phyloP scores from a whole-genome alignment of 768 basidiomycete species.

The Myochromella boudieri region DNA sequence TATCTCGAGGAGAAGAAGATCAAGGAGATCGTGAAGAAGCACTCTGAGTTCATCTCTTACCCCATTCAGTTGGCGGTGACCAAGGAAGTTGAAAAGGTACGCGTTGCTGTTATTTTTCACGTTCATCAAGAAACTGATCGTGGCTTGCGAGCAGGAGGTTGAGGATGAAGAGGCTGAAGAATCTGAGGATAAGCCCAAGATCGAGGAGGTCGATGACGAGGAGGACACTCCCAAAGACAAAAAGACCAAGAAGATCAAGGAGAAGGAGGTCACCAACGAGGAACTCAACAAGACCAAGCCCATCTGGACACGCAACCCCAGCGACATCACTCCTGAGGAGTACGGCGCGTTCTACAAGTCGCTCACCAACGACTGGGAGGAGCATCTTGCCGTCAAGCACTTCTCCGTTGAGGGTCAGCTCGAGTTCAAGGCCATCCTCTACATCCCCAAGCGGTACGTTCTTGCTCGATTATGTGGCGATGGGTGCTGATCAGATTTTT shows the following conservation, averaged over 20 bases:
- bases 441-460: slow-evolving; percentile 88
- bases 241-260: slow-evolving; percentile 94
- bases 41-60: slow-evolving; percentile 99
- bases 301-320: slow-evolving; percentile 98
- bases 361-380: slow-evolving; percentile 99
- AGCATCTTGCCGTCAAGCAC: slow-evolving; percentile 99
- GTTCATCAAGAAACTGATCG: background rate
- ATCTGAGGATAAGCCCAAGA: slow-evolving; percentile 74
- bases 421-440: slow-evolving; percentile 99
- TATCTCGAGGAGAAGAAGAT: slow-evolving; percentile 99
- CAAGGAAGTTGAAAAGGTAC: slow-evolving; percentile 98
- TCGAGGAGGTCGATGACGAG: slow-evolving; percentile 82
- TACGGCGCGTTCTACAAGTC: slow-evolving; percentile 99
- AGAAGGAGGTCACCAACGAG: slow-evolving; percentile 83
- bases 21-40: slow-evolving; percentile 99
- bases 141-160: slow-evolving; percentile 61
- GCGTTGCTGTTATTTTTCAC: slow-evolving; percentile 19
- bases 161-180: slow-evolving; percentile 77
- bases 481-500: too few species aligned
- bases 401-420: slow-evolving; percentile 99
- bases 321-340: slow-evolving; percentile 90
- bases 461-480: too few species aligned
- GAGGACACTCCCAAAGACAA: slow-evolving; percentile 85
- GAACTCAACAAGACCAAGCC: slow-evolving; percentile 99
- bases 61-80: slow-evolving; percentile 98